Percentiles rank a stretch among this genome's conserved stretches.
phyloP scores from a whole-genome alignment of 2,329 filamentous ascomycete species.

The Zalaria obscura region DNA sequence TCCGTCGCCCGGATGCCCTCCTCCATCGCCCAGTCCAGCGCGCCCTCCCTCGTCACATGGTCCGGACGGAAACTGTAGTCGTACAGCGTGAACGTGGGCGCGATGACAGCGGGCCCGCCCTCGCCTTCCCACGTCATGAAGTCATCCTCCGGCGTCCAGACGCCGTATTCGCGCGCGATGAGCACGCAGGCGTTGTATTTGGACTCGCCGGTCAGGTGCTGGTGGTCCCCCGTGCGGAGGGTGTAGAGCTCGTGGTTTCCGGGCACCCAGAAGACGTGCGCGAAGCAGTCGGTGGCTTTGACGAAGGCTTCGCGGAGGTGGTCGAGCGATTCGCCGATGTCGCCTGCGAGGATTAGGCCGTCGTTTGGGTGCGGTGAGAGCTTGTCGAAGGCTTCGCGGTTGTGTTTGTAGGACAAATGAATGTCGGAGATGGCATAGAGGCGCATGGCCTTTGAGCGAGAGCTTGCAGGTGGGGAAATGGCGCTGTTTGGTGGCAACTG shows the following conservation, averaged over 20 bases:
- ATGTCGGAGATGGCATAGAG: slow-evolving; percentile 34
- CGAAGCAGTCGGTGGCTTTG: slow-evolving; percentile 26
- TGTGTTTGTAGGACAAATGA: slow-evolving; percentile 31
- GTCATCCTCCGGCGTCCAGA: slow-evolving; percentile 43
- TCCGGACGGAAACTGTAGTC: slow-evolving; percentile 44
- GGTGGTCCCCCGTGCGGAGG: slow-evolving; percentile 19
- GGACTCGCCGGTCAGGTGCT: slow-evolving; percentile 30
- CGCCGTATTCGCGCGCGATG: slow-evolving; percentile 36
- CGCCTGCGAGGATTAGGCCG: slow-evolving; percentile 31
- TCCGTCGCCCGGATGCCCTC: slow-evolving; percentile 31
- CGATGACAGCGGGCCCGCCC: slow-evolving; percentile 34
- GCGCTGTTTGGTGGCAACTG: too few relatives aligned
- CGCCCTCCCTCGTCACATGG: slow-evolving; percentile 32
- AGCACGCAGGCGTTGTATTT: slow-evolving; percentile 42
- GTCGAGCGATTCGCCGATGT: slow-evolving; percentile 21
- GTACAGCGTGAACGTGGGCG: slow-evolving; percentile 45
- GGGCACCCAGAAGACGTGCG: slow-evolving; percentile 40
- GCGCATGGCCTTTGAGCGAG: slow-evolving; percentile 4
- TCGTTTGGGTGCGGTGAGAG: slow-evolving; percentile 25
- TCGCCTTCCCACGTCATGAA: slow-evolving; percentile 40
- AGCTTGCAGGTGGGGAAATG: too few relatives aligned
- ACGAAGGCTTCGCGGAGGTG: slow-evolving; percentile 23
- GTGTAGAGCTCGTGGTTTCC: slow-evolving; percentile 46
- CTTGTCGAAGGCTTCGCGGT: slow-evolving; percentile 28
- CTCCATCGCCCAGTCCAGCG: slow-evolving; percentile 31